Percentiles rank a stretch among this genome's conserved stretches.
These are phyloP conservation scores for Rhamnella rubrinervis DNA, from an alignment of 331 rosid species.

Conservation along the genomic window DNA sequence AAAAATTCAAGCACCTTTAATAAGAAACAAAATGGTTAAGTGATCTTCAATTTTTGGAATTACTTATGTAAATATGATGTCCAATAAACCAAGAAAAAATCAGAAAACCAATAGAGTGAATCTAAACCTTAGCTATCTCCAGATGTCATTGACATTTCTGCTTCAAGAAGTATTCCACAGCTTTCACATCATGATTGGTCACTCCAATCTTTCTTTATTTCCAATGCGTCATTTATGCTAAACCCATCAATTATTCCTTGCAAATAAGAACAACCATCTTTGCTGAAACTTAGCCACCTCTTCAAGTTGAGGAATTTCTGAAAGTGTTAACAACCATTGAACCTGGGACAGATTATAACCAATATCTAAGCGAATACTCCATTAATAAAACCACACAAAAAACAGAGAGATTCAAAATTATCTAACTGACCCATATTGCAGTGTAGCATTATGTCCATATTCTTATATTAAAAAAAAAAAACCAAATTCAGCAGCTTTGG, in stretches of 20 bases:
- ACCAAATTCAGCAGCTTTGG: not conserved
- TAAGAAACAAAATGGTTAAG: no score
- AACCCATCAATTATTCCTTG: conserved; percentile 57
- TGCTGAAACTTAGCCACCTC: conserved; percentile 79
- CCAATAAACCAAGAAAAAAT: no score
- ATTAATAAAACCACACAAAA: no score
- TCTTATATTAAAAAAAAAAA: no score
- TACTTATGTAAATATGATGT: no score
- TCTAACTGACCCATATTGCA: not conserved
- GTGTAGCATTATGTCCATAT: not conserved
- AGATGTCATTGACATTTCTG: conserved; percentile 65
- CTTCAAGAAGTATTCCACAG: conserved; percentile 90
- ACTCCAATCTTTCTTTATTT: conserved; percentile 65
- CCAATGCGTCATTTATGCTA: conserved; percentile 56
- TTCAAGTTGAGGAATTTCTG: conserved; percentile 59
- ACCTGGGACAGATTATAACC: conserved; percentile 38
- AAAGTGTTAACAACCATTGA: conserved; percentile 74
- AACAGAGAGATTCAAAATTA: not conserved
- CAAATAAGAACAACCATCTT: conserved; percentile 50
- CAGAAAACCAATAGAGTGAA: conserved; percentile 1
- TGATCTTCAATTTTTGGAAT: no score
- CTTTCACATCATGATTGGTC: conserved; percentile 91
- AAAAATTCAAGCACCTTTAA: no score
- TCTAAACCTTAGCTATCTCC: conserved; percentile 64
- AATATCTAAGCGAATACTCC: conserved; percentile 3